Evolutionary conservation across 2,329 filamentous ascomycete species (phyloP), one percentile per base, ranked within the genome.

Genomic region (Cytospora piceicola): DNA sequence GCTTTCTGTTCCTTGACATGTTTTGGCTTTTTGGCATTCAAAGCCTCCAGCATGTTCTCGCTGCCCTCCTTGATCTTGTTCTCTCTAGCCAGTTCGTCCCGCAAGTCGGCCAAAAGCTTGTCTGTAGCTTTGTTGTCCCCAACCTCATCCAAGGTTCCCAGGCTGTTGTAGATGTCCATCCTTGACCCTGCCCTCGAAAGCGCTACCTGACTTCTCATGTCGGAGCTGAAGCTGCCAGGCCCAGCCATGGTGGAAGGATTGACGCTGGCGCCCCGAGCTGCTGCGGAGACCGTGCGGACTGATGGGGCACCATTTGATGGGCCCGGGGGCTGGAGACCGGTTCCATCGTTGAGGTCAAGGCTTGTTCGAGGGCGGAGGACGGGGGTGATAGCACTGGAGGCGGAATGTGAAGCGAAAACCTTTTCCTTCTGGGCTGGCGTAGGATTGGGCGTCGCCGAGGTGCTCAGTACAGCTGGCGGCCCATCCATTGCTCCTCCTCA

Each of bases 41-140:
- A 81, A 15, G 95, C 95, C 80, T 99, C 95, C 49, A 99, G 83
- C 86, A 99, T 89, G 76, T 99, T 99, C 81, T 99, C 95, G 65
- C 94, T 97, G 24, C 95, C 95, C 73, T 94, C 91, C 78, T 96
- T 97, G 75, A 99, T 98, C 82, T 98, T 98, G 80, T 94, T 89
- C 80, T 99, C 96, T 73, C 96, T 94, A 71, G 93, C 94, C 69
- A 99, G 90, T 73, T 90, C 87, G 72, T 97, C 94, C 73, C 90
- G 89, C 69, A 97, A 84, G 60, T 87, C 83, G 27, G 88, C 85
- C 72, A 97, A 88, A 51, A 88, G 85, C 77, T 93, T 88, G 75
- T 96, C 93, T 17, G 88, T 84, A 12, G 83, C 84, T 20, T 75
- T 68, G 71, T 80, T 71, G 73, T 77, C 77, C 66, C 87, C 85